Conservation (phyloP, 805 yeast genomes). For the Suhomyces vadensis region DNA sequence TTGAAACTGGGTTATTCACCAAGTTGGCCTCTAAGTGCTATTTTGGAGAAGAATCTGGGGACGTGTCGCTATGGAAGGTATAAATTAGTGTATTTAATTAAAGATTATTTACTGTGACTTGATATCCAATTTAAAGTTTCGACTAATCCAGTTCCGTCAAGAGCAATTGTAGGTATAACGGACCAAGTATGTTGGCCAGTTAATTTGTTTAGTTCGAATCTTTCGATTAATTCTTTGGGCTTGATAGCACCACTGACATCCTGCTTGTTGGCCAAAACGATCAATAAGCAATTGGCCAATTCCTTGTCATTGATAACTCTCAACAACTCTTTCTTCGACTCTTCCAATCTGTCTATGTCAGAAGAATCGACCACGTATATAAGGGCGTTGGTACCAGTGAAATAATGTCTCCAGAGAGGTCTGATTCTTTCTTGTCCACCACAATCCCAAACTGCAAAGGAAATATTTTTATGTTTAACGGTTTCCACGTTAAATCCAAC, state of each 20-base stretch:
- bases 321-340: conserved; percentile 74
- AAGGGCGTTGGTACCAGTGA: conserved; percentile 88
- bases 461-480: conserved; percentile 75
- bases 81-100: not conserved
- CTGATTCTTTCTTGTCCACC: conserved; percentile 95
- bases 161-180: conserved; percentile 87
- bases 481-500: conserved; percentile 94
- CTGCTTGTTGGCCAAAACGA: conserved; percentile 89
- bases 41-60: conserved; percentile 85
- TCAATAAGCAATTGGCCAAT: conserved; percentile 72
- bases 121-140: conserved; percentile 89
- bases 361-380: conserved; percentile 88
- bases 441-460: conserved; percentile 90
- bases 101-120: conserved; percentile 46
- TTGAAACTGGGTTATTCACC: conserved; percentile 90
- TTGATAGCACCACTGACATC: conserved; percentile 70
- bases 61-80: conserved; percentile 22
- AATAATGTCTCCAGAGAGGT: conserved; percentile 94
- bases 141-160: conserved; percentile 84
- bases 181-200: conserved; percentile 77
- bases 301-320: conserved; percentile 82
- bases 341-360: conserved; percentile 69
- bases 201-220: conserved; percentile 60
- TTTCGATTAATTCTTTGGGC: conserved; percentile 78
- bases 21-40: conserved; percentile 76